A percentile compares a stretch with the other conserved stretches of the same genome.
Evolutionary conservation across 805 yeast genomes (phyloP).

Genomic region (Peterozyma xylosa): DNA sequence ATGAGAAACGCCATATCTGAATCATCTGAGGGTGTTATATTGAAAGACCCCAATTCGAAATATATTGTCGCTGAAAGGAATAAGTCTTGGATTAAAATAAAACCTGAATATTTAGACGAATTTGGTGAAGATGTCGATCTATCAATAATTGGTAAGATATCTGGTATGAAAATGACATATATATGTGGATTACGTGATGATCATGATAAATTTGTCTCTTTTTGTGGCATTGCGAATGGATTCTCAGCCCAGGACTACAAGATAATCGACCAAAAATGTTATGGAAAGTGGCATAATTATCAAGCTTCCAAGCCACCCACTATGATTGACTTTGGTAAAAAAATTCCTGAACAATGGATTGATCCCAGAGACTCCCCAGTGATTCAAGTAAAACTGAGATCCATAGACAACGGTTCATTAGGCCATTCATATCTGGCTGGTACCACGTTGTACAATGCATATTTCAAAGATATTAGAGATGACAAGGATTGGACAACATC

Average conservation of each 20-base stretch:
- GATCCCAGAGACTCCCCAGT: constrained; percentile 72
- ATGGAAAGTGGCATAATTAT: constrained; percentile 52
- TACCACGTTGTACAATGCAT: constrained; percentile 68
- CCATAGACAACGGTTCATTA: constrained; percentile 44
- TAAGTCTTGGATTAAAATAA: constrained; percentile 77
- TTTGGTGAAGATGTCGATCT: constrained; percentile 85
- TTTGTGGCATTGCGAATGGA: constrained; percentile 83
- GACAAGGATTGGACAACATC: constrained; percentile 60
- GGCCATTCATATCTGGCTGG: constrained; percentile 49
- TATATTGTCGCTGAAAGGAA: constrained; percentile 59
- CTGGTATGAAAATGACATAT: constrained; percentile 63
- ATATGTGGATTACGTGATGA: constrained; percentile 62
- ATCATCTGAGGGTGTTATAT: constrained; percentile 75
- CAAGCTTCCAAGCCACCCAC: constrained; percentile 32
- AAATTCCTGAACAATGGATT: constrained; percentile 70
- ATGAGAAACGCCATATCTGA: constrained; percentile 50
- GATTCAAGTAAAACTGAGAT: constrained; percentile 75
- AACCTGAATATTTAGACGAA: constrained; percentile 83
- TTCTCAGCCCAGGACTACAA: constrained; percentile 57
- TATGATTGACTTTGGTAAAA: constrained; percentile 46
- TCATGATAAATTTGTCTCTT: constrained; percentile 42
- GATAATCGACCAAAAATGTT: constrained; percentile 46
- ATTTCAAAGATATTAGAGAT: constrained; percentile 56
- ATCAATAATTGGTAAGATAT: constrained; percentile 69
- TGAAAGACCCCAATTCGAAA: constrained; percentile 53